Conservation (phyloP, 2,329 filamentous ascomycete species). For the Aspergillus spinulosporus region DNA sequence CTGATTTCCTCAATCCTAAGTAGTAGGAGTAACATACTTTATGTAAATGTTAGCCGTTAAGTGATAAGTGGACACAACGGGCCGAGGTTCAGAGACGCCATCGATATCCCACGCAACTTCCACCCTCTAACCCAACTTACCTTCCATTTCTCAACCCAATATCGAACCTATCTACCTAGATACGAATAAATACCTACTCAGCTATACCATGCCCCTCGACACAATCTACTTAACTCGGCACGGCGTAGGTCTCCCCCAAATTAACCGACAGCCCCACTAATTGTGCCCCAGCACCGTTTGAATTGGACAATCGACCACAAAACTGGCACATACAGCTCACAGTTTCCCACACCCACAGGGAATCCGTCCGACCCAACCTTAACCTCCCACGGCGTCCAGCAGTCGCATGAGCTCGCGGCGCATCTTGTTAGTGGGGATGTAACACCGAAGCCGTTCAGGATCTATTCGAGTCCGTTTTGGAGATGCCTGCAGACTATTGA, state of each 20-base stretch:
- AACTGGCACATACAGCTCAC: constrained; percentile 74
- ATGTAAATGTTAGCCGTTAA: not conserved
- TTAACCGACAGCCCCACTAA: not conserved
- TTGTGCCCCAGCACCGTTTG: constrained; percentile 71
- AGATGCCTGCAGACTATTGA: constrained; percentile 81
- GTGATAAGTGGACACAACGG: not conserved
- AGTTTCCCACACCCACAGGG: constrained; percentile 77
- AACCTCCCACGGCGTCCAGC: constrained; percentile 80
- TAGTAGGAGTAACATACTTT: not conserved
- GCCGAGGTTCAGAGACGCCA: constrained; percentile 7
- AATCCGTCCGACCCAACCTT: constrained; percentile 85
- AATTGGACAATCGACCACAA: constrained; percentile 82
- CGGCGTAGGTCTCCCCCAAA: constrained; percentile 33
- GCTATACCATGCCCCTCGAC: constrained; percentile 60
- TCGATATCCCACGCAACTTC: constrained; percentile 22
- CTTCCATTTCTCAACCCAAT: not conserved
- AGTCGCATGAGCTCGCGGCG: constrained; percentile 72
- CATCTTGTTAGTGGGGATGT: constrained; percentile 35
- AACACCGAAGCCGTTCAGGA: constrained; percentile 44
- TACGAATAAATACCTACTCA: not conserved
- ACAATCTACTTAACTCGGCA: constrained; percentile 74
- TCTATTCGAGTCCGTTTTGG: constrained; percentile 87
- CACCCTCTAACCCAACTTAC: not conserved
- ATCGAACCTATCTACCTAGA: not conserved
- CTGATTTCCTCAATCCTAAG: not conserved